Conservation (phyloP, 257 asterid genomes). For the Petunia secreta region DNA sequence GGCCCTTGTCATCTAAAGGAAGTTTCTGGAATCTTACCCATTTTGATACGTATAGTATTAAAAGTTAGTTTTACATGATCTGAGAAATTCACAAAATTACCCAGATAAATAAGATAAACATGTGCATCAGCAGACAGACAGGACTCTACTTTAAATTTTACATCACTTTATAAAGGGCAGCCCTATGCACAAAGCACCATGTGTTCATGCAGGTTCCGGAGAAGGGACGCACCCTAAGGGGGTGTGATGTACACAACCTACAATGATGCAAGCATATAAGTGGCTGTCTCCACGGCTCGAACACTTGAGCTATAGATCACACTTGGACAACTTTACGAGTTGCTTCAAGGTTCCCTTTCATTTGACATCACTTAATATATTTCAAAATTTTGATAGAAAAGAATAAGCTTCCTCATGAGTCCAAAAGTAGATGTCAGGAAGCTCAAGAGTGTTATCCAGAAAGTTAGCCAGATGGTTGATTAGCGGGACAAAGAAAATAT, state of each 20-base stretch:
- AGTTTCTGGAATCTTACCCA: background rate
- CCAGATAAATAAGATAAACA: slow-evolving; percentile 8
- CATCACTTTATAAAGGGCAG: background rate
- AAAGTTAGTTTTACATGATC: background rate
- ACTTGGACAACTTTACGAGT: too few relatives aligned
- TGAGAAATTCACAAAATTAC: background rate
- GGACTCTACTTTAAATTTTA: background rate
- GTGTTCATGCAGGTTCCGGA: too few relatives aligned
- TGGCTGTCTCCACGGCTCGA: too few relatives aligned
- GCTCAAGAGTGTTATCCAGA: background rate
- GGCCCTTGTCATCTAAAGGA: slow-evolving; percentile 14
- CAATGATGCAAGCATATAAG: too few relatives aligned
- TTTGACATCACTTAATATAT: background rate
- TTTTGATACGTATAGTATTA: background rate
- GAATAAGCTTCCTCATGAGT: background rate
- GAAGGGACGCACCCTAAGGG: too few relatives aligned
- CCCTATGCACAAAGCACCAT: too few relatives aligned
- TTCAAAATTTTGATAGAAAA: background rate
- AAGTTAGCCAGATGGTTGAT: slow-evolving; percentile 17
- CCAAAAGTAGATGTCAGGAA: background rate
- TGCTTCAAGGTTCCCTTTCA: too few relatives aligned
- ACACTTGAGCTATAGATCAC: too few relatives aligned
- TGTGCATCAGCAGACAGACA: slow-evolving; percentile 19
- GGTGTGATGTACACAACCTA: too few relatives aligned
- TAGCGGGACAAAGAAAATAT: background rate